Base-by-base conservation (phyloP, 2,329 filamentous ascomycete species). In the Sporothrix luriei region DNA sequence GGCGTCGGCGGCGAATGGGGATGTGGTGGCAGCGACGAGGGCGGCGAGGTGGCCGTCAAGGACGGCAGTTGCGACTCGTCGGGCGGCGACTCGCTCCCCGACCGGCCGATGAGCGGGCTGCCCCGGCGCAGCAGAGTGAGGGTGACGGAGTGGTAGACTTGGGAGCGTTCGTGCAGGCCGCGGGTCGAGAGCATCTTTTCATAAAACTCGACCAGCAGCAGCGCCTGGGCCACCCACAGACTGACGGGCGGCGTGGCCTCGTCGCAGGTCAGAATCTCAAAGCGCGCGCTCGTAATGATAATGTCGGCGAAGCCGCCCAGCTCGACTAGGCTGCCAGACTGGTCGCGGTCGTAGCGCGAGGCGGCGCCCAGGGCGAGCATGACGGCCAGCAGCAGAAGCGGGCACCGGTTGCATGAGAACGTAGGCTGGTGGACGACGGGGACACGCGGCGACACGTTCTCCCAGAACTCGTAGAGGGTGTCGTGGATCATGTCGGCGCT, bases 161-260 rank as follows among this genome's bases (percentile, higher is more conserved):
- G 92, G 0, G 93, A 91, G 73, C 93, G 85, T 78, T 97, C 94
- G 78, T 97, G 93, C 33, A 97, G 82, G 19, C 87, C 86, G 54
- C 92, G 85, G 0, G 92, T 93, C 1, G 91, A 92, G 77, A 92
- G 95, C 86, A 96, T 91, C 83, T 97, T 97, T 80, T 97, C 93
- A 75, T 94, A 97, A 4, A 94, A 87, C 77, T 97, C 94, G 1
- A 97, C 82, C 3, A 97, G 82, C 1, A 97, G 80, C 57, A 97
- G 81, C 0, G 93, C 89, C 77, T 97, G 93, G 73, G 95, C 94
- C 0, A 95, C 89, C 92, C 93, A 97, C 2, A 97, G 80, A 74
- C 91, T 91, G 0, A 93, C 92, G 0, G 93, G 92, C 0, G 94
- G 92, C 21, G 89, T 84, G 73, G 94, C 94, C 75, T 96, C 92